phyloP scores from a whole-genome alignment of 1,139 yeast genomes.

The Hemisphaericaspora xylanilytica region DNA sequence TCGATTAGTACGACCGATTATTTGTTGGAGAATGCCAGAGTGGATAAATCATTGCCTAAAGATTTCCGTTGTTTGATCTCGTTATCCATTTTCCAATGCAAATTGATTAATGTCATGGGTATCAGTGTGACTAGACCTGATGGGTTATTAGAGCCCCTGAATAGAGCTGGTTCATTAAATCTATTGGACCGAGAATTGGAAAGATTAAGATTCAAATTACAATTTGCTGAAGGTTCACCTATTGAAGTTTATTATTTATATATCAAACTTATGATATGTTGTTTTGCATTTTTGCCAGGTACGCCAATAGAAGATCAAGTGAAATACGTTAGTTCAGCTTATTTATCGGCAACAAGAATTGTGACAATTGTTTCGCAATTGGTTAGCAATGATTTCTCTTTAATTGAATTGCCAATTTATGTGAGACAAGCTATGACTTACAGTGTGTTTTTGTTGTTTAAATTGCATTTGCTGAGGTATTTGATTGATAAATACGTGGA shows the following conservation, averaged over 20 bases:
- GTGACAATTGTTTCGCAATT: constrained; percentile 75
- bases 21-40: constrained; percentile 72
- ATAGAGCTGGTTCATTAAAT: constrained; percentile 75
- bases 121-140: constrained; percentile 85
- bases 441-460: constrained; percentile 76
- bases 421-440: constrained; percentile 82
- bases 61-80: constrained; percentile 72
- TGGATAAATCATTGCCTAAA: constrained; percentile 65
- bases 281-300: constrained; percentile 89
- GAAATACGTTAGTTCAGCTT: constrained; percentile 78
- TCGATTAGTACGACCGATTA: constrained; percentile 78
- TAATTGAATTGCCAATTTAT: constrained; percentile 84
- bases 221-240: constrained; percentile 57
- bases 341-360: constrained; percentile 75
- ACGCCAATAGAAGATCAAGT: constrained; percentile 89
- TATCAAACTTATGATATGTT: constrained; percentile 76
- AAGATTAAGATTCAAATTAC: constrained; percentile 60
- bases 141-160: constrained; percentile 82
- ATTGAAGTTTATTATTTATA: constrained; percentile 82
- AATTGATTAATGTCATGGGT: constrained; percentile 83
- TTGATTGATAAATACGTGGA: constrained; percentile 76
- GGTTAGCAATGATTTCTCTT: constrained; percentile 55
- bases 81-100: constrained; percentile 79
- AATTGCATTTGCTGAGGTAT: constrained; percentile 77
- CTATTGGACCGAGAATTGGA: constrained; percentile 78